Evolutionary conservation across 441 rosid genomes (phyloP).

Genomic region (Pelargonium myrrhifolium): DNA sequence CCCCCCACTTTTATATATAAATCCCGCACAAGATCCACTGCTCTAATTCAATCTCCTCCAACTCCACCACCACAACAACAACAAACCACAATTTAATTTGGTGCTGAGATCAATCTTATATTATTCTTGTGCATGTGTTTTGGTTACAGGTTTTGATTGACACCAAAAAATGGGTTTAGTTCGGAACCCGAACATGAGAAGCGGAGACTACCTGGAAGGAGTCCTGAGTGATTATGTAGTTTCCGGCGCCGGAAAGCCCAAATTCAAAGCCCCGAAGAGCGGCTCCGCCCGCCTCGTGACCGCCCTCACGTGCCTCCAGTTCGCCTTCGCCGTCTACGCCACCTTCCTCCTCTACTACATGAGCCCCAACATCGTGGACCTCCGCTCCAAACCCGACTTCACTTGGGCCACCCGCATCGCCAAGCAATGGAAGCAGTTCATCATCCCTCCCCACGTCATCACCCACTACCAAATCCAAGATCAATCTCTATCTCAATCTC

Average conservation of each 20-base stretch:
- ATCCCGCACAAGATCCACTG: slow-evolving; percentile 32
- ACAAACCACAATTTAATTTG: neutral
- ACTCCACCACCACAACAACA: neutral
- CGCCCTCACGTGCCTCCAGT: slow-evolving; percentile 66
- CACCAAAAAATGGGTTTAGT: slow-evolving; percentile 45
- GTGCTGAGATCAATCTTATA: no score
- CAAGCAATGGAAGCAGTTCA: slow-evolving; percentile 56
- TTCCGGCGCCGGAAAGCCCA: slow-evolving; percentile 34
- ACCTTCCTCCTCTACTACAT: slow-evolving; percentile 79
- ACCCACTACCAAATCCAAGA: slow-evolving; percentile 49
- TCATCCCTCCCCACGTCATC: slow-evolving; percentile 63
- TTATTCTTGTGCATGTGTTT: no score
- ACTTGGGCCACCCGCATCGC: slow-evolving; percentile 82
- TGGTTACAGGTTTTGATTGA: no score
- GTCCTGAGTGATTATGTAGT: slow-evolving; percentile 51
- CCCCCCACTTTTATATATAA: slow-evolving; percentile 23
- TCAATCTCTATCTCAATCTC: no score
- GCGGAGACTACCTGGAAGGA: slow-evolving; percentile 69
- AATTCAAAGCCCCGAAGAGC: slow-evolving; percentile 31
- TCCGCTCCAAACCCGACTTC: slow-evolving; percentile 71
- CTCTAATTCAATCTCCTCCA: slow-evolving; percentile 18
- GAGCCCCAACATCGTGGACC: slow-evolving; percentile 64
- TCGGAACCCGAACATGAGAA: slow-evolving; percentile 46
- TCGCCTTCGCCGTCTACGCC: slow-evolving; percentile 82
- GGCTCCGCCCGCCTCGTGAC: slow-evolving; percentile 56